These are phyloP conservation scores for Huntiella savannae DNA, from an alignment of 2,329 filamentous ascomycete genomes.

Conservation along the genomic window DNA sequence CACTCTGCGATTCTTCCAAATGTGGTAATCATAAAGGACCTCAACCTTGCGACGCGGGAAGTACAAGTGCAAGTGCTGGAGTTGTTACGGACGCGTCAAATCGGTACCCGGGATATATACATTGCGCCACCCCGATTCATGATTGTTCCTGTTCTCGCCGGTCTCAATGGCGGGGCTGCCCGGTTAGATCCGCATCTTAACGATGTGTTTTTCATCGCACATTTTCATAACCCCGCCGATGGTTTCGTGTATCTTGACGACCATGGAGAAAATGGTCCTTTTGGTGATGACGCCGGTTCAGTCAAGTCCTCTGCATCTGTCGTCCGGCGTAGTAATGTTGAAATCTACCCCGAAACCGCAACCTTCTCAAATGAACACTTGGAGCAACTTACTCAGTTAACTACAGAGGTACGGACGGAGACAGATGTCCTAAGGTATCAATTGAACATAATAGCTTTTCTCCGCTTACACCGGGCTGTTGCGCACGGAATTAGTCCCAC, in stretches of 20 bases:
- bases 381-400: constrained; percentile 37
- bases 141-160: constrained; percentile 52
- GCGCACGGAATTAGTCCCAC: constrained; percentile 56
- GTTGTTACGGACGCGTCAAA: constrained; percentile 60
- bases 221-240: constrained; percentile 57
- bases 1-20: constrained; percentile 44
- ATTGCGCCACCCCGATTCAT: constrained; percentile 60
- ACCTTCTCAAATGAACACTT: constrained; percentile 33
- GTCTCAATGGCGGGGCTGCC: constrained; percentile 25
- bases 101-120: constrained; percentile 58
- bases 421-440: constrained; percentile 69
- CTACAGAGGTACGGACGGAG: constrained; percentile 41
- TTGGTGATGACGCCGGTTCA: constrained; percentile 15
- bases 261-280: constrained; percentile 18
- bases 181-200: constrained; percentile 43
- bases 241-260: constrained; percentile 55
- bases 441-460: constrained; percentile 70
- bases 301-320: constrained; percentile 26
- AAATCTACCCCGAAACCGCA: constrained; percentile 8
- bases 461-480: constrained; percentile 75
- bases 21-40: constrained; percentile 61
- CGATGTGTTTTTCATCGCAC: constrained; percentile 73
- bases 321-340: constrained; percentile 20
- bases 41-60: constrained; percentile 51
- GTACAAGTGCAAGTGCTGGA: constrained; percentile 68